Evolutionary conservation across 306 rosid species (phyloP), one percentile per base, ranked within the genome.

Genomic region (Datisca glomerata): DNA sequence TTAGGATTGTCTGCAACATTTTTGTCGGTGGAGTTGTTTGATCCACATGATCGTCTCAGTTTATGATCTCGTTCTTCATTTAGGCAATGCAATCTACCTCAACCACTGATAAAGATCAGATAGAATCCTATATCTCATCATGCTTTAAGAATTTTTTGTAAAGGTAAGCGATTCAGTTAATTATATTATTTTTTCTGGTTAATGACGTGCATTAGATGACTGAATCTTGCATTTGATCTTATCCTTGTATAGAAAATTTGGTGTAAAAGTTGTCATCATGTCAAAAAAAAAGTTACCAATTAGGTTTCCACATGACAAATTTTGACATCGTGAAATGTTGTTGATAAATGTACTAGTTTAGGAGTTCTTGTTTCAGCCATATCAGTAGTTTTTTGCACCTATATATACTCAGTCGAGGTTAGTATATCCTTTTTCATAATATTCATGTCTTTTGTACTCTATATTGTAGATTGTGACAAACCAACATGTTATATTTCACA

Each of bases 321-420:
- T n/a, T n/a, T n/a, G n/a, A n/a, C n/a, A n/a, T n/a, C n/a, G n/a
- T n/a, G n/a, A n/a, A n/a, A n/a, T n/a, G n/a, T n/a, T n/a, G n/a
- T n/a, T n/a, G n/a, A n/a, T n/a, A n/a, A n/a, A n/a, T n/a, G n/a
- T n/a, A n/a, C n/a, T n/a, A n/a, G n/a, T n/a, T n/a, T n/a, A n/a
- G n/a, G n/a, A n/a, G n/a, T n/a, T n/a, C n/a, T n/a, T n/a, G n/a
- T n/a, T n/a, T n/a, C n/a, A n/a, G n/a, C n/a, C n/a, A n/a, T n/a
- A n/a, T n/a, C n/a, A n/a, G n/a, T n/a, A n/a, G n/a, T n/a, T n/a
- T n/a, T n/a, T n/a, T n/a, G n/a, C n/a, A 87, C 94, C 25, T 83
- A 83, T 72, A 87, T 87, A 45, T 87, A 87, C 27, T 87, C 97
- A 4, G 79, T 87, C 5, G 97, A 87, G 93, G 97, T 81, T 37